phyloP scores from a whole-genome alignment of 768 basidiomycete species.

The Tylopilus rubrobrunneus region DNA sequence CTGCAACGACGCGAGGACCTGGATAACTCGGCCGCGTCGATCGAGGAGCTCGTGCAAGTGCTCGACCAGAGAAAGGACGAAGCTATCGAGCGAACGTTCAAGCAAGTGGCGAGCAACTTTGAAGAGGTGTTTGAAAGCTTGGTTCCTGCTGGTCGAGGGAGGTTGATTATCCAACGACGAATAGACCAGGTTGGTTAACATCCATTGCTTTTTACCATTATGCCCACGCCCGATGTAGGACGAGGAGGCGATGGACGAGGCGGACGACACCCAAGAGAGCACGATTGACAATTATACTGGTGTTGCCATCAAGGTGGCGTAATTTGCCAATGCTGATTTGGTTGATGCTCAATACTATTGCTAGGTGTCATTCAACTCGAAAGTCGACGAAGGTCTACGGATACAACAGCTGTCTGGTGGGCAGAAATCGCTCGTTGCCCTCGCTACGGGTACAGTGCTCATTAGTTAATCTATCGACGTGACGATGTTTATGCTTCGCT shows the following conservation, averaged over 20 bases:
- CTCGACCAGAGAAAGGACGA: slow-evolving; percentile 98
- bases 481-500: slow-evolving; percentile 2
- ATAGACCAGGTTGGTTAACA: slow-evolving; percentile 64
- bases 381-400: slow-evolving; percentile 91
- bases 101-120: slow-evolving; percentile 96
- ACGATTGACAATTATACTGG: slow-evolving; percentile 94
- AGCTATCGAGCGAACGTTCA: slow-evolving; percentile 97
- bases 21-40: slow-evolving; percentile 83
- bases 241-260: slow-evolving; percentile 64
- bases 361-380: slow-evolving; percentile 68
- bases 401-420: slow-evolving; percentile 98
- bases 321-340: no score
- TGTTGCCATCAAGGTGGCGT: slow-evolving; percentile 96
- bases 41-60: slow-evolving; percentile 88
- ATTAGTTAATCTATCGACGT: not conserved
- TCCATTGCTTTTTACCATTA: not conserved
- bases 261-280: slow-evolving; percentile 67
- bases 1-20: slow-evolving; percentile 84
- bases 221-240: slow-evolving; percentile 41
- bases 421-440: slow-evolving; percentile 94
- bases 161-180: slow-evolving; percentile 87
- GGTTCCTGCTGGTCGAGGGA: slow-evolving; percentile 89
- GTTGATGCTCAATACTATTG: no score
- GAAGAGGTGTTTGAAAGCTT: slow-evolving; percentile 96
- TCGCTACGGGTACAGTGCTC: slow-evolving; percentile 69